phyloP scores from a whole-genome alignment of 345 rosid species.

The Citrus unshiu region DNA sequence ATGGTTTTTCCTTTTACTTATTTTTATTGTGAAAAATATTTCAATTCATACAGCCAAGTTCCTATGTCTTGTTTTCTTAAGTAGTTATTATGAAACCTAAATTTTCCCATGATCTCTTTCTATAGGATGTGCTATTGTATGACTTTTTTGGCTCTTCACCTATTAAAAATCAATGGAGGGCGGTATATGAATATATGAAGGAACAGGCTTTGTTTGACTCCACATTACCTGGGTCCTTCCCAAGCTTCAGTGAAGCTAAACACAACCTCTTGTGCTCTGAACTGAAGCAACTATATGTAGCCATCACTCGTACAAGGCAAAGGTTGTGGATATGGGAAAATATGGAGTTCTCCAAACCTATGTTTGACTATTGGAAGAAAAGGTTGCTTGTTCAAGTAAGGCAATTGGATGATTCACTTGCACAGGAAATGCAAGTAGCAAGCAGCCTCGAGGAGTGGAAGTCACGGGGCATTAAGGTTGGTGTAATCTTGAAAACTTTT shows the following conservation, averaged over 20 bases:
- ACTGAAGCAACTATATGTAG: conserved; percentile 47
- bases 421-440: conserved; percentile 37
- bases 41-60: too few relatives aligned
- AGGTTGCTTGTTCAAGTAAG: conserved; percentile 33
- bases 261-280: conserved; percentile 50
- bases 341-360: conserved; percentile 29
- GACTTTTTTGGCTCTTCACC: conserved; percentile 51
- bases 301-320: conserved; percentile 54
- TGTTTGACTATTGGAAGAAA: conserved; percentile 36
- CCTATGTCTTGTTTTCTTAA: too few relatives aligned
- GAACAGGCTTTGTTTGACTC: conserved; percentile 28
- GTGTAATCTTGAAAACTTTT: neutral
- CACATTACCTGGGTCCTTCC: conserved; percentile 9
- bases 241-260: conserved; percentile 28
- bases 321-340: conserved; percentile 56
- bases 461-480: conserved; percentile 3
- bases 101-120: too few relatives aligned
- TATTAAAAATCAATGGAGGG: conserved; percentile 42
- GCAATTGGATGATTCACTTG: conserved; percentile 32
- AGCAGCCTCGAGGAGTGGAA: conserved; percentile 51
- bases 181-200: conserved; percentile 39
- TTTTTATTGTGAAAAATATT: too few relatives aligned
- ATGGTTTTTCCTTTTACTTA: too few relatives aligned
- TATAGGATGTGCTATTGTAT: conserved; percentile 50
- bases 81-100: neutral